These are phyloP conservation scores for Eimeria tenella DNA, from an alignment of 169 alveolate genomes.

Conservation along the genomic window DNA sequence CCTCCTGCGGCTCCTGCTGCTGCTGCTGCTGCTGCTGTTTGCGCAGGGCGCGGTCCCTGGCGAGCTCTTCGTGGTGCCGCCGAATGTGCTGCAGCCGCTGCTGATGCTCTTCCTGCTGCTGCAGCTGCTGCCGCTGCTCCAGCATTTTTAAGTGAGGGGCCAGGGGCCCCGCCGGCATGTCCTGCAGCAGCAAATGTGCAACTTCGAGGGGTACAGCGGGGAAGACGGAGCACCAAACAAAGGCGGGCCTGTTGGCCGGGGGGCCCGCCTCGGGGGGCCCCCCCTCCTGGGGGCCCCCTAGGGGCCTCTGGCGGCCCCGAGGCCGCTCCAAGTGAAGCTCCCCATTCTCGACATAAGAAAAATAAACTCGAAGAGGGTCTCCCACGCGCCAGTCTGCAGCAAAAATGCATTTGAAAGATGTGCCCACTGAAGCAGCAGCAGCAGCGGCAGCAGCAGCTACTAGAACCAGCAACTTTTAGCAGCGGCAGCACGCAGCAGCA, in stretches of 20 bases:
- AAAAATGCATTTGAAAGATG: too few relatives aligned
- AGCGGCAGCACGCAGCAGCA: neutral
- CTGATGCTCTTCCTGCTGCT: constrained; percentile 62
- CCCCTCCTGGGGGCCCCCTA: neutral
- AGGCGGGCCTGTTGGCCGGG: neutral
- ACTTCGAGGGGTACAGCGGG: constrained; percentile 58
- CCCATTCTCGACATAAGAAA: constrained; percentile 6
- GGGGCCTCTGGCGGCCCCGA: constrained; percentile 10
- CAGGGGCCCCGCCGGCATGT: constrained; percentile 45
- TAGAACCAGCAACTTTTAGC: neutral
- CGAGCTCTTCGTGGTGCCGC: constrained; percentile 43
- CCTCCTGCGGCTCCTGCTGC: neutral
- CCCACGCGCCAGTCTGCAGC: constrained; percentile 27
- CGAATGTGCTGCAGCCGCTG: constrained; percentile 33
- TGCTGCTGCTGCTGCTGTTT: constrained; percentile 12
- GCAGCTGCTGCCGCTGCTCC: constrained; percentile 52
- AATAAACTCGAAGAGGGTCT: constrained; percentile 35
- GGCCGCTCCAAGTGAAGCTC: too few relatives aligned
- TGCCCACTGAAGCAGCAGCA: neutral
- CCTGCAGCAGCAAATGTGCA: constrained; percentile 53
- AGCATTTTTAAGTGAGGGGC: constrained; percentile 34
- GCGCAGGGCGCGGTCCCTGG: constrained; percentile 29
- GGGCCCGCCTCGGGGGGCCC: neutral
- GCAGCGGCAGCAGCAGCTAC: neutral
- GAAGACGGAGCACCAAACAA: constrained; percentile 35